Conservation (phyloP, 371 early-diverging fungal genomes). For the Chytridium lagenaria region DNA sequence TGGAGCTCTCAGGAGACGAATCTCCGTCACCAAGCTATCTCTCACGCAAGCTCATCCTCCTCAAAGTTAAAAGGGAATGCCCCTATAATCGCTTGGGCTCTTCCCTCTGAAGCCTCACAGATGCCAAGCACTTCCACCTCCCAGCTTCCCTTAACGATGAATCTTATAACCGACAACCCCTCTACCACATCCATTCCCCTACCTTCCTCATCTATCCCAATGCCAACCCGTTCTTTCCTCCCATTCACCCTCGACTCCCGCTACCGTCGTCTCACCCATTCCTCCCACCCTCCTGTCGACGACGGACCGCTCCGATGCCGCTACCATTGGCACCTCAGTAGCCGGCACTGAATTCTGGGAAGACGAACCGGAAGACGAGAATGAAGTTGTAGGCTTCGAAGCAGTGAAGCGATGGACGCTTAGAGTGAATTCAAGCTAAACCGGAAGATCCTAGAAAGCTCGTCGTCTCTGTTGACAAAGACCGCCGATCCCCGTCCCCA, state of each 20-base stretch:
- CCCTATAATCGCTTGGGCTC: too few species aligned
- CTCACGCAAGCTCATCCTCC: too few species aligned
- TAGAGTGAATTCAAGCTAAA: constrained; percentile 22
- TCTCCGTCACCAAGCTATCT: too few species aligned
- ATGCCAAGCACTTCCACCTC: too few species aligned
- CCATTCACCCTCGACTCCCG: not conserved
- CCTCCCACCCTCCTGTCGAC: constrained; percentile 4
- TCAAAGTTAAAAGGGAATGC: too few species aligned
- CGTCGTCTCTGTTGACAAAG: not conserved
- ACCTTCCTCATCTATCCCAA: not conserved
- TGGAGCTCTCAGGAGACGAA: too few species aligned
- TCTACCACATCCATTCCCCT: not conserved
- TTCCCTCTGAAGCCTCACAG: too few species aligned
- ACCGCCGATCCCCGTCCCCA: constrained; percentile 15
- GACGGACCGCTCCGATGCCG: constrained; percentile 36
- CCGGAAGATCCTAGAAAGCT: not conserved
- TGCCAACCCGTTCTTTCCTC: not conserved
- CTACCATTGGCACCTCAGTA: constrained; percentile 32
- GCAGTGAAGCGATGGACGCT: constrained; percentile 38
- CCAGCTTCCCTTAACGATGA: too few species aligned
- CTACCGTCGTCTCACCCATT: not conserved
- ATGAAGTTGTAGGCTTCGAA: not conserved
- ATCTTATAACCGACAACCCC: too few species aligned
- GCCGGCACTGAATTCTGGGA: constrained; percentile 26
- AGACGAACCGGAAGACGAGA: constrained; percentile 9